These are phyloP conservation scores for Fusarium secorum DNA, from an alignment of 2,329 filamentous ascomycete species.

Conservation along the genomic window DNA sequence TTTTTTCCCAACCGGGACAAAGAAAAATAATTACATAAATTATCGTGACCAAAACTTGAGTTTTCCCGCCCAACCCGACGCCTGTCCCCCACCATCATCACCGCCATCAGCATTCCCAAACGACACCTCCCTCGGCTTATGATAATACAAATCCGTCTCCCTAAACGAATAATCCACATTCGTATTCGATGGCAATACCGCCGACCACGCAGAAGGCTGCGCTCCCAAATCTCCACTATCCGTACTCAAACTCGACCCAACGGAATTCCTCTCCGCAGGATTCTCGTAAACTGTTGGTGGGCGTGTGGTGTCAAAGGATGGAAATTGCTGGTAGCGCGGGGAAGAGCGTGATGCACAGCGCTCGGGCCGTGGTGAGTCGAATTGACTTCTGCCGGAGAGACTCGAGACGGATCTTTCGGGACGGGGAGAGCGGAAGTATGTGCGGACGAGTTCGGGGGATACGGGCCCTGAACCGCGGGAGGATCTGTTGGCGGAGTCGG, in stretches of 20 bases:
- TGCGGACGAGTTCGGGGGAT: slow-evolving; percentile 20
- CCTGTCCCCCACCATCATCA: neutral
- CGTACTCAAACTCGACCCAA: neutral
- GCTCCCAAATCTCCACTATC: neutral
- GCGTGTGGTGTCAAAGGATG: neutral
- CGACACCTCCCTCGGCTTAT: slow-evolving; percentile 26
- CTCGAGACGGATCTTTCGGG: slow-evolving; percentile 10
- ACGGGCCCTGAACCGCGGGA: slow-evolving; percentile 7
- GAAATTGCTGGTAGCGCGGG: neutral
- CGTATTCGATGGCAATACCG: slow-evolving; percentile 20
- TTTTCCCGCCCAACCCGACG: neutral
- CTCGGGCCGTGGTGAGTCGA: neutral
- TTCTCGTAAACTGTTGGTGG: neutral
- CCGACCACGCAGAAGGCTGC: slow-evolving; percentile 4
- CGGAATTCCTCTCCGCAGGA: neutral
- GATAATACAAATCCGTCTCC: slow-evolving; percentile 48
- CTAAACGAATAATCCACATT: slow-evolving; percentile 49
- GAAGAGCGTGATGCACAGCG: neutral
- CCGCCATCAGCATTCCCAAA: slow-evolving; percentile 14
- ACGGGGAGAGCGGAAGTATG: slow-evolving; percentile 36
- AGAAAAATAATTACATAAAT: neutral
- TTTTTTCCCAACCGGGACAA: neutral
- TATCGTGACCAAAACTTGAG: slow-evolving; percentile 23
- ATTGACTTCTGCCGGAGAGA: neutral
- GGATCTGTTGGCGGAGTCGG: neutral